Conservation (phyloP, 2,329 filamentous ascomycete genomes). For the Tolypocladium cylindrosporum region DNA sequence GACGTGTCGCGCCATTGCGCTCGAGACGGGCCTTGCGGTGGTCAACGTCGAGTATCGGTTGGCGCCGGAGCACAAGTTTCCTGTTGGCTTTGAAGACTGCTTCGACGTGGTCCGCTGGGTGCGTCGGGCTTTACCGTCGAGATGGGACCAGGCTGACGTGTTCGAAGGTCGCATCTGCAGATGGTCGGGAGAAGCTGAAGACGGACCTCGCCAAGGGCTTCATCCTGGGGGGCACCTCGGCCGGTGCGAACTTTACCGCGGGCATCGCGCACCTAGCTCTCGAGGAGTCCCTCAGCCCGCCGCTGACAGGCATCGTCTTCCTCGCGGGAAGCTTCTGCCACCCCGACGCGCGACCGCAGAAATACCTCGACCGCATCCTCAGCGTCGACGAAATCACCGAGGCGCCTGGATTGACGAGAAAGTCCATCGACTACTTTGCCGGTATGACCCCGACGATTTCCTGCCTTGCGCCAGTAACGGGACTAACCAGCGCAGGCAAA, state of each 20-base stretch:
- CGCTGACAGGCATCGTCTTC: constrained; percentile 34
- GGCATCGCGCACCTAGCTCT: constrained; percentile 32
- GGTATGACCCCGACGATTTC: constrained; percentile 3
- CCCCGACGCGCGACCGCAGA: constrained; percentile 25
- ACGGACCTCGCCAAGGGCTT: constrained; percentile 33
- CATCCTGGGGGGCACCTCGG: constrained; percentile 39
- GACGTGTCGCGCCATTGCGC: constrained; percentile 13
- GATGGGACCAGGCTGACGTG: background rate
- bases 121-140: background rate
- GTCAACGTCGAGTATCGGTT: constrained; percentile 41
- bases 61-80: constrained; percentile 39
- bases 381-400: constrained; percentile 26
- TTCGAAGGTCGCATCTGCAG: constrained; percentile 9
- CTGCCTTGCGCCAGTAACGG: too few relatives aligned
- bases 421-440: constrained; percentile 23
- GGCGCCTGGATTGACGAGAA: constrained; percentile 22
- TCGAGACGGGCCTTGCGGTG: constrained; percentile 19
- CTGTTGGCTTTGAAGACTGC: constrained; percentile 32
- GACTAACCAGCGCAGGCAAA: constrained; percentile 7
- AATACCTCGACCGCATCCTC: constrained; percentile 21
- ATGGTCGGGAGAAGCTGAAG: constrained; percentile 18
- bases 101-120: constrained; percentile 26
- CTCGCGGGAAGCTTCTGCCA: constrained; percentile 34
- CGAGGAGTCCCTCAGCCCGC: constrained; percentile 23
- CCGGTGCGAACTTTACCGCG: constrained; percentile 40